Evolutionary conservation across 1,139 yeast species (phyloP), one percentile per base, ranked within the genome.

Genomic region (Zygoascus sp.): DNA sequence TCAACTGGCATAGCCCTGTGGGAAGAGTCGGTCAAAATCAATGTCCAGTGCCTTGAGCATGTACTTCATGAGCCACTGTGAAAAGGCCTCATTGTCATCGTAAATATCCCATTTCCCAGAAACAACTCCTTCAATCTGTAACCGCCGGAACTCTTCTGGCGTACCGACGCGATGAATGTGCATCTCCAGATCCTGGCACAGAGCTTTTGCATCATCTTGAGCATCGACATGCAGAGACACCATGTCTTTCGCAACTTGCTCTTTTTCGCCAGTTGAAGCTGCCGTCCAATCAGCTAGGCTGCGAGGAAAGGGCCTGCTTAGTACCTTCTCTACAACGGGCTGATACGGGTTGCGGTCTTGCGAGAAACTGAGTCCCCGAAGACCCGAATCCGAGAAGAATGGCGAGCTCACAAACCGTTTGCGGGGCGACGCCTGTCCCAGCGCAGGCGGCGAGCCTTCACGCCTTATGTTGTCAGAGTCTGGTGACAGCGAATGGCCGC

Each of bases 1-100:
- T n/a, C n/a, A n/a, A n/a, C n/a, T n/a, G n/a, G n/a, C 37, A n/a
- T 40, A 32, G 20, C 35, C 53, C 3, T 53, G 55, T 0, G 69
- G 68, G 46, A 60, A 75, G 1, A 75, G 68, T 30, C 72, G 50
- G 0, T 59, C 51, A 51, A 70, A 69, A 44, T 75, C 72, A 23
- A 74, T 58, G 41, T 70, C 68, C 32, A 75, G 53, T 44, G 70
- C 63, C 41, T 63, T 58, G 25, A 72, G 67, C 32, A 76, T 57
- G 44, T 74, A 75, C 42, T 65, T 53, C 72, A 75, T 67, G 37
- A 21, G 17, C 34, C 34, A 30, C 13, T 30, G 28, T n/a, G 28
- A 25, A 25, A 25, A 3, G 28, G 9, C 34, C 15, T 30, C 34
- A 16, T 30, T 15, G 34, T 25, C 28, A 6, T 3, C 6, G 28